Percentiles rank a stretch among this genome's conserved stretches.
phyloP scores from a whole-genome alignment of 2,329 filamentous ascomycete genomes.

The Chaetomium sp. region DNA sequence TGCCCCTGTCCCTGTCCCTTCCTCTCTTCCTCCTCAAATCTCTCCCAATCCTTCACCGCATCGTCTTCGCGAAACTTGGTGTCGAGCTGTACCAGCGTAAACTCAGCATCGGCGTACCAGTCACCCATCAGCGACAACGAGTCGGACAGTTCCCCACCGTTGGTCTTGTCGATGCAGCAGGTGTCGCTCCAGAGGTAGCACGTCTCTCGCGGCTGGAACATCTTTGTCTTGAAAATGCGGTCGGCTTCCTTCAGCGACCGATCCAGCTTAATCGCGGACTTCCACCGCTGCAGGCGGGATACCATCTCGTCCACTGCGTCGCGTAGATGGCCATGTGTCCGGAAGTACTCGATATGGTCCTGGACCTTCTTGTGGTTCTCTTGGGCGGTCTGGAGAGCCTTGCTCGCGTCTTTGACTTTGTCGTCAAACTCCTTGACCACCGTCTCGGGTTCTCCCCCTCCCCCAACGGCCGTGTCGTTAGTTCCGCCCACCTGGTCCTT shows the following conservation, averaged over 20 bases:
- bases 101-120: constrained; percentile 29
- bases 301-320: constrained; percentile 26
- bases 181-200: constrained; percentile 30
- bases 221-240: constrained; percentile 24
- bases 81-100: constrained; percentile 28
- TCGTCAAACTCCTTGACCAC: not conserved
- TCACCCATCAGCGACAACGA: constrained; percentile 30
- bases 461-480: not conserved
- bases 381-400: not conserved
- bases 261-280: constrained; percentile 27
- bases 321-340: constrained; percentile 19
- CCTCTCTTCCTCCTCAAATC: constrained; percentile 10
- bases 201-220: constrained; percentile 24
- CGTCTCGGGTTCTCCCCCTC: constrained; percentile 1
- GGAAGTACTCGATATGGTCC: constrained; percentile 22
- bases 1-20: not conserved
- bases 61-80: constrained; percentile 20
- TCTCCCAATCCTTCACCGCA: constrained; percentile 21
- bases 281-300: constrained; percentile 21
- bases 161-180: constrained; percentile 29
- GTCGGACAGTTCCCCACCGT: constrained; percentile 26
- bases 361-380: not conserved
- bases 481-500: constrained; percentile 1
- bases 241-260: constrained; percentile 22
- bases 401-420: not conserved